Base-by-base conservation (phyloP, 2,329 filamentous ascomycete species). In the Aspergillus puulaauensis region DNA sequence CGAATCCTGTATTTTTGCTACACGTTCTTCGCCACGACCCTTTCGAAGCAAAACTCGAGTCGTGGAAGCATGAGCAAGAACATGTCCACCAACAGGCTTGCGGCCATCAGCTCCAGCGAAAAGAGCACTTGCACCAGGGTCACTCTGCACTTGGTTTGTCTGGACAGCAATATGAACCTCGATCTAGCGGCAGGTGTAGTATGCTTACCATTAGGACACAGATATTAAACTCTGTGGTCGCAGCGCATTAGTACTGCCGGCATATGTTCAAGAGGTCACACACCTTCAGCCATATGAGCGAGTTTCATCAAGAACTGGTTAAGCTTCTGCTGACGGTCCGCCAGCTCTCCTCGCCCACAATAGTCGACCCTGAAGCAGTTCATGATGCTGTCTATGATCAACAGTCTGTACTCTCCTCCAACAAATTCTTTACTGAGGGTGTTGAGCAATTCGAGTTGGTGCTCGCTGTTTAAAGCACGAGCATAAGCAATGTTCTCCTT, bases 81-180 rank as follows among this genome's bases (percentile, higher is more conserved):
- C 83, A 73, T 90, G 86, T 15, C 86, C 87, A 60, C 85, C 85
- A 49, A 86, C 82, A 49, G 86, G 85, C 70, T 89, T 89, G 47
- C 86, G 81, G 46, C 87, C 87, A 74, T 89, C 87, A 56, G 84
- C 86, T 62, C 86, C 82, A 51, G 86, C 84, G 68, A 89, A 89
- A 11, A 89, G 77, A 46, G 86, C 84, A 70, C 81, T 88, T 11
- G 86, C 87, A 60, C 87, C 86, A 14, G 87, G 87, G 64, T 89
- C 87, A 57, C 84, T 87, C 74, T 89, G 86, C 37, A 90, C 87
- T 74, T 90, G 87, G 63, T 89, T 90, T 53, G 87, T 89, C 84
- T 84, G 48, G 1, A 44, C 17, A 27, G 8, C 23, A n/a, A 24
- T 55, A 23, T 54, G n/a, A 54, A 44, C 52, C 15, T 47, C n/a